Evolutionary conservation across 129 eudicot species (phyloP).

Genomic region (Gnaphalium uliginosum): DNA sequence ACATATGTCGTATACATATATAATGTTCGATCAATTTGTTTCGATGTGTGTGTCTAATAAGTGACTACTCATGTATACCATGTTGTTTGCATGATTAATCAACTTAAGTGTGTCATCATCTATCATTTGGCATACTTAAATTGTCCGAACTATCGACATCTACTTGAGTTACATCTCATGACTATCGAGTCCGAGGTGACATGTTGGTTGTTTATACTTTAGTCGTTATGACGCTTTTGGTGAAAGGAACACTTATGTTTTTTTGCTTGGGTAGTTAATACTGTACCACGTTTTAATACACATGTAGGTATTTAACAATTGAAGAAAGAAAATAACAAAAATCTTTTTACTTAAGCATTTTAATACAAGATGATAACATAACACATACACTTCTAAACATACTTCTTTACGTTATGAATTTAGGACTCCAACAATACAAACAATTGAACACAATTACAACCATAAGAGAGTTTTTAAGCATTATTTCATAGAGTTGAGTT

Average conservation of each 20-base stretch:
- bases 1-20: neutral
- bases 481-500: no score
- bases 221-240: neutral
- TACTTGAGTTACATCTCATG: neutral
- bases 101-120: constrained; percentile 4
- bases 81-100: neutral
- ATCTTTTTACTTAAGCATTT: no score
- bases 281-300: neutral
- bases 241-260: neutral
- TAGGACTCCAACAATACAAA: no score
- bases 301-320: no score
- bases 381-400: no score
- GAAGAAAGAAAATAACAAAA: no score
- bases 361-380: no score
- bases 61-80: neutral
- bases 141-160: neutral
- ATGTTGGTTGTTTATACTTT: neutral
- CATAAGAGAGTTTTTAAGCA: no score
- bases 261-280: neutral
- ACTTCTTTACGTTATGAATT: no score
- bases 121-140: neutral
- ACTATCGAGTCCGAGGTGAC: neutral
- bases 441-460: no score
- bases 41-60: neutral
- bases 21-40: neutral